These are phyloP conservation scores for Gillenia trifoliata DNA, from an alignment of 306 rosid species.

Conservation along the genomic window DNA sequence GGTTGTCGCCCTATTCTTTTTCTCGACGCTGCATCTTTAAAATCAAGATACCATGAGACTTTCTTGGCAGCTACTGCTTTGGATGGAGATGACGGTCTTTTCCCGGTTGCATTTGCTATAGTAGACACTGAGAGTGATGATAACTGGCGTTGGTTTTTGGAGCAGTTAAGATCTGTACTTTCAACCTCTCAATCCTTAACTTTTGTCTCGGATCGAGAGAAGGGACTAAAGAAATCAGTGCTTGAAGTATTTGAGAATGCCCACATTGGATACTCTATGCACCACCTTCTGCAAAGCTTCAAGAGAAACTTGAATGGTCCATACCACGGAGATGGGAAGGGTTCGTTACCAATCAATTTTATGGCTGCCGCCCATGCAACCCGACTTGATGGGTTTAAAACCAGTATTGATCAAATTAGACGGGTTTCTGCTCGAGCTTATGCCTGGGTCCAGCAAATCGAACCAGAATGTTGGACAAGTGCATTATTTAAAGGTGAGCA, in stretches of 20 bases:
- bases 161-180: conserved; percentile 32
- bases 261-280: conserved; percentile 40
- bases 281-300: conserved; percentile 48
- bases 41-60: conserved; percentile 45
- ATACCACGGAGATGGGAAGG: conserved; percentile 46
- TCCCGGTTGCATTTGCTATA: conserved; percentile 47
- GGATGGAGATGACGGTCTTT: conserved; percentile 46
- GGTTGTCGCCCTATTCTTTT: conserved; percentile 57
- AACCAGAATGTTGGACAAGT: conserved; percentile 45
- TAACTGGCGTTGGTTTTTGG: conserved; percentile 51
- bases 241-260: conserved; percentile 32
- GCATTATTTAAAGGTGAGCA: conserved; percentile 43
- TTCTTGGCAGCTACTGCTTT: conserved; percentile 45
- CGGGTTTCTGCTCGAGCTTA: conserved; percentile 39
- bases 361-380: conserved; percentile 42
- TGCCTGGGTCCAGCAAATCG: conserved; percentile 37
- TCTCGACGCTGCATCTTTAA: conserved; percentile 42
- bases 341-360: conserved; percentile 35
- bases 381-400: conserved; percentile 33
- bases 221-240: conserved; percentile 34
- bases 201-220: conserved; percentile 47
- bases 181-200: conserved; percentile 31
- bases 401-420: conserved; percentile 36
- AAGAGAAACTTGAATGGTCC: conserved; percentile 44
- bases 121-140: conserved; percentile 41